Percentiles rank a stretch among this genome's conserved stretches.
Evolutionary conservation across 805 yeast genomes (phyloP).

Genomic region (Starmerella geochares): DNA sequence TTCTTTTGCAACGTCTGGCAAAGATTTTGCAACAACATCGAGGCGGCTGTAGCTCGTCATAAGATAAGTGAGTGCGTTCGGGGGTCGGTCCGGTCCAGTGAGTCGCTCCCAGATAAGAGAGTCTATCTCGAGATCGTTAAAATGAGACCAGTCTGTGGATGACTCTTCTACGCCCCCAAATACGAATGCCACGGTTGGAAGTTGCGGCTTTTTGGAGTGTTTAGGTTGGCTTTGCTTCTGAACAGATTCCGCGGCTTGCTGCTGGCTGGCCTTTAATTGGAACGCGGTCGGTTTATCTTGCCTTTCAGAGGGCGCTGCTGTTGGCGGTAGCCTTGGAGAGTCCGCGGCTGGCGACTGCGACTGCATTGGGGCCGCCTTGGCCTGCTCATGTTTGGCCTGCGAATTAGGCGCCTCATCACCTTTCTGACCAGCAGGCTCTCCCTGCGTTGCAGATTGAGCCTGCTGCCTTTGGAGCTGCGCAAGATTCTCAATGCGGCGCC

Average conservation of each 20-base stretch:
- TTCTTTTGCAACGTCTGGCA: conserved; percentile 6
- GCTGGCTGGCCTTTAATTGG: background rate
- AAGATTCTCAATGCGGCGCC: conserved; percentile 17
- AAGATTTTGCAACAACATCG: conserved; percentile 3
- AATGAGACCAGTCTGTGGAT: background rate
- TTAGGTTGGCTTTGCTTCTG: too few species aligned
- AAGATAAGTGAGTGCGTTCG: conserved; percentile 13
- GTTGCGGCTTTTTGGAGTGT: background rate
- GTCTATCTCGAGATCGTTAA: conserved; percentile 2
- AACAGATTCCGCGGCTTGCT: background rate
- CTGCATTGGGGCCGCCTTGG: background rate
- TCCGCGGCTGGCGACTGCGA: background rate
- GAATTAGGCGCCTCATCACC: background rate
- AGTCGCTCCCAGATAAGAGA: background rate
- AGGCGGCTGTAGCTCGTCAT: conserved; percentile 15
- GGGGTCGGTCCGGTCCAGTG: background rate
- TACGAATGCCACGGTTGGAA: conserved; percentile 1
- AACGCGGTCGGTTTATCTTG: too few species aligned
- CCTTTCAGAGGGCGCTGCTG: too few species aligned
- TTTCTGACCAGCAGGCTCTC: background rate
- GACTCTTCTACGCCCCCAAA: background rate
- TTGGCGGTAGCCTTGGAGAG: background rate
- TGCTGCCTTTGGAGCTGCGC: background rate
- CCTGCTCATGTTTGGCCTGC: background rate
- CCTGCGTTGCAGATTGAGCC: conserved; percentile 2